These are phyloP conservation scores for Yamadazyma sp. DNA, from an alignment of 805 yeast genomes.

Conservation along the genomic window DNA sequence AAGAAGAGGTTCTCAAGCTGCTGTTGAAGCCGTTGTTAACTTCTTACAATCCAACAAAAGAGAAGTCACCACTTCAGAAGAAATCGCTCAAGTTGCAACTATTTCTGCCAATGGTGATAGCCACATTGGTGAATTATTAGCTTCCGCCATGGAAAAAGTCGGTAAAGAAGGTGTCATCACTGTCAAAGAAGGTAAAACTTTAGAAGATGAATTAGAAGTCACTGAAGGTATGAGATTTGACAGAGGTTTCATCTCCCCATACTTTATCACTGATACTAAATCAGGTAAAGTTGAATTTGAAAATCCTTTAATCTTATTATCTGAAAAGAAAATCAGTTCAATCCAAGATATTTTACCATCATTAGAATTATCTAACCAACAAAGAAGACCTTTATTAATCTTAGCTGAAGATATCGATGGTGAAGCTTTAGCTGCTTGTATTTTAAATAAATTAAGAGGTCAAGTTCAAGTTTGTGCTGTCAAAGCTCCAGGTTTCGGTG, in stretches of 20 bases:
- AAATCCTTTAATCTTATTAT: constrained; percentile 82
- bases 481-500: constrained; percentile 99
- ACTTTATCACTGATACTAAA: constrained; percentile 92
- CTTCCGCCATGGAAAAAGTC: constrained; percentile 94
- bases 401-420: constrained; percentile 97
- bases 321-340: constrained; percentile 86
- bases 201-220: constrained; percentile 91
- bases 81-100: constrained; percentile 97
- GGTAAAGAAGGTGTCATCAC: constrained; percentile 99
- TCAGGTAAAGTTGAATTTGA: constrained; percentile 92
- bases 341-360: constrained; percentile 92
- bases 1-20: constrained; percentile 96
- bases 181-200: constrained; percentile 94
- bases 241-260: constrained; percentile 95
- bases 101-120: constrained; percentile 95
- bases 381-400: constrained; percentile 88
- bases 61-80: constrained; percentile 90
- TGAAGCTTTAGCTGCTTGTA: constrained; percentile 97
- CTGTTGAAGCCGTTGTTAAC: constrained; percentile 88
- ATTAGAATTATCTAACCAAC: constrained; percentile 86
- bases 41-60: constrained; percentile 82
- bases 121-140: constrained; percentile 87
- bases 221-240: constrained; percentile 98
- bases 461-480: constrained; percentile 97
- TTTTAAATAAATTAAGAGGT: constrained; percentile 94